These are phyloP conservation scores for Ustilago xerochloae DNA, from an alignment of 1,284 basidiomycete species.

Conservation along the genomic window DNA sequence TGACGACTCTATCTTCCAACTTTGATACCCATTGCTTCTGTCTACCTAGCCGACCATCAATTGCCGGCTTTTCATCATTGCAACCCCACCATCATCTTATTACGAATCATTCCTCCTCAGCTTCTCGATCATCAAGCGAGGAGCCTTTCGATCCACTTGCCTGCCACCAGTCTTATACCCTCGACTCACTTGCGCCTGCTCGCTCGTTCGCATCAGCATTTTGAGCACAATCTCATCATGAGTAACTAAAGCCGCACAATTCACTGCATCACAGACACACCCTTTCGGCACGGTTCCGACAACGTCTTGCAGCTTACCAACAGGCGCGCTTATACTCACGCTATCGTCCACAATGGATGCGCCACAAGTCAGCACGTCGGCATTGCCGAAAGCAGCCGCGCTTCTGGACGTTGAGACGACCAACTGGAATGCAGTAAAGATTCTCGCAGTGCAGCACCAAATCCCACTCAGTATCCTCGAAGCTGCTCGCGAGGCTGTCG, in stretches of 20 bases:
- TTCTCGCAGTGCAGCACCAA: constrained; percentile 53
- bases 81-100: neutral
- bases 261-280: no score
- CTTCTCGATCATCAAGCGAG: no score
- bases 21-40: constrained; percentile 9
- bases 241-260: no score
- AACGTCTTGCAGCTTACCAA: neutral
- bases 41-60: neutral
- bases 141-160: no score
- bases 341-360: constrained; percentile 2
- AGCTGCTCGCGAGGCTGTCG: constrained; percentile 18
- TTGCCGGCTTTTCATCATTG: neutral
- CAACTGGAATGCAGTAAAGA: constrained; percentile 61
- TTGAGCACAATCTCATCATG: no score
- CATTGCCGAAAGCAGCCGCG: constrained; percentile 1
- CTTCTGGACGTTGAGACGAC: constrained; percentile 59
- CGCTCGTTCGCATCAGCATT: no score
- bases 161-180: no score
- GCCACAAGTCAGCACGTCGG: neutral
- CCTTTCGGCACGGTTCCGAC: no score
- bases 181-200: no score
- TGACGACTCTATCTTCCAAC: constrained; percentile 12
- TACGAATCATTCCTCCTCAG: no score
- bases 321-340: no score
- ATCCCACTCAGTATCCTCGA: constrained; percentile 38